These are phyloP conservation scores for Umbelopsis sp. DNA, from an alignment of 371 early-diverging fungal genomes.

Conservation along the genomic window DNA sequence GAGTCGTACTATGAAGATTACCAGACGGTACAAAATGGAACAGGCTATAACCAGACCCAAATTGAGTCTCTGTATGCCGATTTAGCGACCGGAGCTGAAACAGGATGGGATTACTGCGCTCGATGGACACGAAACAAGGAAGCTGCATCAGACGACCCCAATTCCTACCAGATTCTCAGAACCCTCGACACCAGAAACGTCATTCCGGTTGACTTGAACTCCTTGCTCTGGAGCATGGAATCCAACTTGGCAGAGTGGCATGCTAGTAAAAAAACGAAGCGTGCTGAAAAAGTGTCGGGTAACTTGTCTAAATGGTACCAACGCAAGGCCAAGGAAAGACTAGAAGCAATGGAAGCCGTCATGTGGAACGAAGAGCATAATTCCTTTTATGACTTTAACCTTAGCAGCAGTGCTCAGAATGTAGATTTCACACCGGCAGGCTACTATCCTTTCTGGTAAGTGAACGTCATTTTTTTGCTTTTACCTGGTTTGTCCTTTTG, in stretches of 20 bases:
- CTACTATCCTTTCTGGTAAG: conserved; percentile 52
- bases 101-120: conserved; percentile 88
- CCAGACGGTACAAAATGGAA: conserved; percentile 48
- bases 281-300: conserved; percentile 25
- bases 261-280: conserved; percentile 24
- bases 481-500: background rate
- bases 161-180: conserved; percentile 41
- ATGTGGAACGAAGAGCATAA: conserved; percentile 52
- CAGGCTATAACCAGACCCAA: conserved; percentile 27
- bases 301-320: conserved; percentile 36
- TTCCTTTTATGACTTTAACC: conserved; percentile 59
- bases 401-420: conserved; percentile 40
- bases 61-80: conserved; percentile 61
- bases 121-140: conserved; percentile 64
- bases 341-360: conserved; percentile 50
- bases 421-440: conserved; percentile 45
- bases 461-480: conserved; percentile 1
- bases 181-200: conserved; percentile 62
- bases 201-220: conserved; percentile 88
- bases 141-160: conserved; percentile 28
- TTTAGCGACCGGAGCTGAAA: conserved; percentile 84
- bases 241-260: conserved; percentile 58
- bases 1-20: conserved; percentile 81
- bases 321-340: conserved; percentile 40
- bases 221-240: conserved; percentile 79